Conservation (phyloP, 2,329 filamentous ascomycete genomes). For the Colletotrichum cuscutae region DNA sequence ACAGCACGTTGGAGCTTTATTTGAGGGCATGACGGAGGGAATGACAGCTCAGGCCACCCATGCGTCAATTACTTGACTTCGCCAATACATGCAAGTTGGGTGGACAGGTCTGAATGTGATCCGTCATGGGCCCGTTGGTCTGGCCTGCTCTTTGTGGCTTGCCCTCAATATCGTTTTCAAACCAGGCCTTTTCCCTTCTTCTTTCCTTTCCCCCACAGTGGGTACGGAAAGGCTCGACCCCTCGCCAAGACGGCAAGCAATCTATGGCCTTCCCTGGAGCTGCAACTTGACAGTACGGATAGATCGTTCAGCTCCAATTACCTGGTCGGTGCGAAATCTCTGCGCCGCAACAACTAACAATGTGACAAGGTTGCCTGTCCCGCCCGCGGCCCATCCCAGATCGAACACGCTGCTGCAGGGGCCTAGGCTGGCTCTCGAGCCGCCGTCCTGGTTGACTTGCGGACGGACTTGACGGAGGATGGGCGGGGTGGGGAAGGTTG, state of each 20-base stretch:
- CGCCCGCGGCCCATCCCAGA: neutral
- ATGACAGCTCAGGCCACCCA: neutral
- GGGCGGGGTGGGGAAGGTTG: constrained; percentile 40
- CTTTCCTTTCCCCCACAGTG: neutral
- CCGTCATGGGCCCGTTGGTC: neutral
- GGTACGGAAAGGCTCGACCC: neutral
- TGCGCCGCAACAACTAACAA: neutral
- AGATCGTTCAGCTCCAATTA: neutral
- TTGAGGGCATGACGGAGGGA: neutral
- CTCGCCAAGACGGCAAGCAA: neutral
- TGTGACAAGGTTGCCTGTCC: neutral
- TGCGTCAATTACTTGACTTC: neutral
- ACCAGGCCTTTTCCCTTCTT: neutral
- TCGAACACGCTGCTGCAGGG: neutral
- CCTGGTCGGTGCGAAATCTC: neutral
- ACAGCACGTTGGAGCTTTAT: neutral
- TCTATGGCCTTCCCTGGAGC: neutral
- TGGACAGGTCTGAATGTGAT: neutral
- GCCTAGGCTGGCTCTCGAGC: neutral
- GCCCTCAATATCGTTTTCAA: neutral
- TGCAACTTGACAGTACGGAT: neutral
- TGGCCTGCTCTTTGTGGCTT: neutral
- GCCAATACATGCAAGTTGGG: neutral
- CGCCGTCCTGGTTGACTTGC: neutral
- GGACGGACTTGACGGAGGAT: neutral